Conservation (phyloP, 2,329 filamentous ascomycete genomes). For the Dactylonectria estremocensis region DNA sequence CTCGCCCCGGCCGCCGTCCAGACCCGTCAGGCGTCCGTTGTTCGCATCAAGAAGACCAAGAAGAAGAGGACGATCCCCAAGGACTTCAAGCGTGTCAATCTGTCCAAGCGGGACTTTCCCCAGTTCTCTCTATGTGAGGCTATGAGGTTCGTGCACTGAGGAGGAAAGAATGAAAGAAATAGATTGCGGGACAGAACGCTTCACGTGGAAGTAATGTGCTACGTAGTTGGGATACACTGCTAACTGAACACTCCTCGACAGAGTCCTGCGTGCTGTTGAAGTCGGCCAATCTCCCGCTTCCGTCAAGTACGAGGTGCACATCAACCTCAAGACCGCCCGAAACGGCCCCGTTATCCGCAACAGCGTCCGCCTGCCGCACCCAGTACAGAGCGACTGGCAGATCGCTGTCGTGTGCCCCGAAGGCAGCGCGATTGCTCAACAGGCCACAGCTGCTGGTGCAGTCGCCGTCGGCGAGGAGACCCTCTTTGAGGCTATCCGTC, state of each 20-base stretch:
- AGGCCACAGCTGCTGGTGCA: constrained; percentile 85
- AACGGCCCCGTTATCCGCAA: constrained; percentile 91
- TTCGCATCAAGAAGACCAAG: constrained; percentile 65
- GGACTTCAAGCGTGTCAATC: constrained; percentile 75
- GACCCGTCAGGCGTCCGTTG: constrained; percentile 58
- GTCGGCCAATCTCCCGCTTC: constrained; percentile 82
- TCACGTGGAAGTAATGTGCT: constrained; percentile 2
- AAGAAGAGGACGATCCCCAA: constrained; percentile 76
- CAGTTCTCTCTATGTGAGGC: constrained; percentile 91
- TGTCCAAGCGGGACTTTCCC: constrained; percentile 73
- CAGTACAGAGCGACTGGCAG: constrained; percentile 88
- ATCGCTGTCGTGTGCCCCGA: constrained; percentile 95
- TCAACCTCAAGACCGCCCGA: constrained; percentile 87
- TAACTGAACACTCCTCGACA: constrained; percentile 55
- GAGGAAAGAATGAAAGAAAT: not conserved
- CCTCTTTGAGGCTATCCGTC: constrained; percentile 83
- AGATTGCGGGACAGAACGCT: not conserved
- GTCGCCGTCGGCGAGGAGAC: constrained; percentile 87
- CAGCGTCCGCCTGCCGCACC: constrained; percentile 88
- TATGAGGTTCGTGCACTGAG: constrained; percentile 79
- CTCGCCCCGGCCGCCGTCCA: constrained; percentile 64
- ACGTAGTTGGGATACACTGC: constrained; percentile 8
- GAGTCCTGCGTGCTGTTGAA: constrained; percentile 93
- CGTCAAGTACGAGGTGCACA: constrained; percentile 89
- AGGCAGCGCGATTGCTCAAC: constrained; percentile 79